A percentile compares a stretch with the other conserved stretches of the same genome.
phyloP scores from a whole-genome alignment of 352 stramenopile genomes.

The Phytophthora europaea region DNA sequence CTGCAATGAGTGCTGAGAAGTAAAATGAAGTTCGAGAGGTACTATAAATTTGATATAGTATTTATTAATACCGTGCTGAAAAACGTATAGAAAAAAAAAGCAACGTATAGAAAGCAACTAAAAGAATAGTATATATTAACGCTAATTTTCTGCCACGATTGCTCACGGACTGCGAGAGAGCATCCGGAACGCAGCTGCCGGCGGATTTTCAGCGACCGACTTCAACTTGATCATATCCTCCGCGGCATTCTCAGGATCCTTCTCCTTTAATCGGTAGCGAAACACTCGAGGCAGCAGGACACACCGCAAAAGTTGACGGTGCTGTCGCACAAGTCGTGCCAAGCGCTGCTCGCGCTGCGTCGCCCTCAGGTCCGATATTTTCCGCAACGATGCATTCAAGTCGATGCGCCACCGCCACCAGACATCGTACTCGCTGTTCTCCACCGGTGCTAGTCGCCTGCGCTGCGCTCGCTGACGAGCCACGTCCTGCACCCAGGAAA shows the following conservation, averaged over 20 bases:
- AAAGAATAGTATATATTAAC: neutral
- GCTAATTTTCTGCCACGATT: neutral
- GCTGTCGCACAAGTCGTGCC: slow-evolving; percentile 39
- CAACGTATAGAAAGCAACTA: too few species aligned
- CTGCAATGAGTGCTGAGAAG: too few species aligned
- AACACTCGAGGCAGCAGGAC: slow-evolving; percentile 37
- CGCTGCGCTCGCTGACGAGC: slow-evolving; percentile 57
- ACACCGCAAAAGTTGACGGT: slow-evolving; percentile 43
- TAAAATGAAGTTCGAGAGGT: too few species aligned
- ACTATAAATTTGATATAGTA: too few species aligned
- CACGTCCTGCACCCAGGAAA: slow-evolving; percentile 63
- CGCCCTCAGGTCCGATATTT: slow-evolving; percentile 41
- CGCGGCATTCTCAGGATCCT: slow-evolving; percentile 4
- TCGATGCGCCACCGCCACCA: slow-evolving; percentile 46
- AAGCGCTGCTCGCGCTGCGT: slow-evolving; percentile 48
- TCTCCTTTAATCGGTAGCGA: slow-evolving; percentile 25
- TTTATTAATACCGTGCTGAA: too few species aligned
- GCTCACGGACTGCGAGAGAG: slow-evolving; percentile 27
- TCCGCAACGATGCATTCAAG: slow-evolving; percentile 26
- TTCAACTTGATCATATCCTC: slow-evolving; percentile 20
- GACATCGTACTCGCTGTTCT: slow-evolving; percentile 33
- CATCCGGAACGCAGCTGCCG: neutral
- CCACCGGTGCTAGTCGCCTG: slow-evolving; percentile 50
- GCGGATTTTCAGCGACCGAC: slow-evolving; percentile 5
- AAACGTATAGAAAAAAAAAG: too few species aligned